A percentile compares a stretch with the other conserved stretches of the same genome.
Evolutionary conservation across 192 early-diverging fungal genomes (phyloP).

Genomic region (Backusella macrospora): DNA sequence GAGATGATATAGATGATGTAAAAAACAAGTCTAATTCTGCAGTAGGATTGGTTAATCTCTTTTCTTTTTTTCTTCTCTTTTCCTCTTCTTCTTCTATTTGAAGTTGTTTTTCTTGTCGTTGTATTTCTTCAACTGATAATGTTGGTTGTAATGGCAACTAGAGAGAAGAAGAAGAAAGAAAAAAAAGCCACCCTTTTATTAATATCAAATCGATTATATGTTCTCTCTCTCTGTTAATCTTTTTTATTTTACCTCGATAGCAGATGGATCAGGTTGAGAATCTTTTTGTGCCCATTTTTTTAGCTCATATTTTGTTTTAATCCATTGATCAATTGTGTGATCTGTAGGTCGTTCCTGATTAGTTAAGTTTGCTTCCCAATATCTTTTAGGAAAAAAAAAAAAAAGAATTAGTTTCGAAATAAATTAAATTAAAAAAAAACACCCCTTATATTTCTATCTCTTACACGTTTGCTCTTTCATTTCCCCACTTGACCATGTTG

Average conservation of each 20-base stretch:
- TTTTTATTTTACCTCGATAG: conserved; percentile 38
- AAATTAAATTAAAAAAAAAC: not conserved
- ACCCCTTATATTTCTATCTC: too few relatives aligned
- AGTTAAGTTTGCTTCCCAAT: conserved; percentile 53
- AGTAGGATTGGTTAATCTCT: not conserved
- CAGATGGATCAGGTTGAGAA: conserved; percentile 67
- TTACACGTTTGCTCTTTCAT: conserved; percentile 64
- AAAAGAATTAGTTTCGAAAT: not conserved
- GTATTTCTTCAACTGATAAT: not conserved
- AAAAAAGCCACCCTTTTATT: too few relatives aligned
- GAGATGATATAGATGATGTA: not conserved
- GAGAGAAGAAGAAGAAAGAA: not conserved
- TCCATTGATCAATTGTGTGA: conserved; percentile 68
- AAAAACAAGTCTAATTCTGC: conserved; percentile 2
- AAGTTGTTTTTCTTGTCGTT: not conserved
- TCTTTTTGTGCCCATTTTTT: conserved; percentile 69
- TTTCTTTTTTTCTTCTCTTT: not conserved
- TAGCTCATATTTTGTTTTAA: conserved; percentile 75
- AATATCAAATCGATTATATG: too few relatives aligned
- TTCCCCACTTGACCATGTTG: conserved; percentile 79
- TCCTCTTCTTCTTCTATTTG: not conserved
- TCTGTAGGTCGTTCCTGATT: conserved; percentile 38
- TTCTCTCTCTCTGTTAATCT: too few relatives aligned
- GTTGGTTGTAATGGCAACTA: not conserved
- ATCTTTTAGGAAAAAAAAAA: conserved; percentile 29